Evolutionary conservation across 1,139 yeast species (phyloP).

Genomic region (Yamadazyma dushanensis): DNA sequence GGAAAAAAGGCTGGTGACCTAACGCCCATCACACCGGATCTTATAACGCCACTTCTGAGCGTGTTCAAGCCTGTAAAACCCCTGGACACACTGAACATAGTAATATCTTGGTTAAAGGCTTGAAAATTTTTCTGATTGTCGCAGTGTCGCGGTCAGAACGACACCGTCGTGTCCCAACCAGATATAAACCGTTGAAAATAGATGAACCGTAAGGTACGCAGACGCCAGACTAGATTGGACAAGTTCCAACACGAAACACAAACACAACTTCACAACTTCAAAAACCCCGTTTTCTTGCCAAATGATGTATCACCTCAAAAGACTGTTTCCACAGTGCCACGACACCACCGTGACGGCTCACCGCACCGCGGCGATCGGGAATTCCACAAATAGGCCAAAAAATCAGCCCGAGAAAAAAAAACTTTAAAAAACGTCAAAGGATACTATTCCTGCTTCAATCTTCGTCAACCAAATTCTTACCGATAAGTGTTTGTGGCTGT

Average conservation of each 20-base stretch:
- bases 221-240: too few relatives aligned
- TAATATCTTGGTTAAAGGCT: neutral
- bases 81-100: neutral
- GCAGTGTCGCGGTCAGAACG: slow-evolving; percentile 2
- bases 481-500: neutral
- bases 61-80: neutral
- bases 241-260: too few relatives aligned
- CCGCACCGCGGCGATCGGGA: slow-evolving; percentile 1
- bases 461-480: neutral
- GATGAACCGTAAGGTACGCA: too few relatives aligned
- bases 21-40: too few relatives aligned
- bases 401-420: neutral
- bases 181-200: too few relatives aligned
- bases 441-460: neutral
- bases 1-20: neutral
- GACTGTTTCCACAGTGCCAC: slow-evolving; percentile 1
- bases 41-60: too few relatives aligned
- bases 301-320: too few relatives aligned
- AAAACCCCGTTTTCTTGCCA: too few relatives aligned
- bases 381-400: neutral
- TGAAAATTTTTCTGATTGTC: slow-evolving; percentile 1
- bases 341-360: neutral
- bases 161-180: too few relatives aligned
- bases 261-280: too few relatives aligned
- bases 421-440: slow-evolving; percentile 1